Evolutionary conservation across 306 rosid genomes (phyloP), one percentile per base, ranked within the genome.

Genomic region (Glycine latifolia): DNA sequence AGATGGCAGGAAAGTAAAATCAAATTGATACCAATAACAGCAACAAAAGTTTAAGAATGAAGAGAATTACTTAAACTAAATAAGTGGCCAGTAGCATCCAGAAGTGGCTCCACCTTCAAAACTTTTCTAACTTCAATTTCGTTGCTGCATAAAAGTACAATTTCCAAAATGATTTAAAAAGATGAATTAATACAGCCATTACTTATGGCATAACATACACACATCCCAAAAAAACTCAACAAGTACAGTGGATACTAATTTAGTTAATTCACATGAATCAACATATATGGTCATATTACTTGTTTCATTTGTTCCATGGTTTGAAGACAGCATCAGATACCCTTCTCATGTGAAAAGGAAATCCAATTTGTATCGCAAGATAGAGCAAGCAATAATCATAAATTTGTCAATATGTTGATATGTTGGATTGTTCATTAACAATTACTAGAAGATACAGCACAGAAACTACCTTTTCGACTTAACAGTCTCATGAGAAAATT

Each of bases 51-150:
- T 89, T 61, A 71, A 58, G 83, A 63, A 81, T 74, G 65, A 83
- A 76, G 83, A 76, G 68, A 39, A 81, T 91, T 90, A 95, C 99
- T 85, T 52, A 95, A 89, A 86, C 88, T 91, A 86, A 95, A 90
- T 79, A 91, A 82, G 86, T 87, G 99, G 58, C 99, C 99, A 79
- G 97, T 88, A 85, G 89, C 91, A 77, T 95, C 97, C 1, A 83
- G 91, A 84, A 95, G 93, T 79, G 99, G 97, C 87, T 91, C 95
- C 90, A 95, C 93, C 89, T 89, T 95, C 86, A 95, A 88, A 60
- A 89, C 78, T 87, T 95, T 95, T 86, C 91, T 90, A 71, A 90
- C 80, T 80, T 91, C 86, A 60, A 93, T 92, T 78, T 88, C 95
- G 10, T 90, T 94, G 62, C 97, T 95, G 90, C 87, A 85, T 83